Evolutionary conservation across 306 rosid species (phyloP).

Genomic region (Cicer judaicum): DNA sequence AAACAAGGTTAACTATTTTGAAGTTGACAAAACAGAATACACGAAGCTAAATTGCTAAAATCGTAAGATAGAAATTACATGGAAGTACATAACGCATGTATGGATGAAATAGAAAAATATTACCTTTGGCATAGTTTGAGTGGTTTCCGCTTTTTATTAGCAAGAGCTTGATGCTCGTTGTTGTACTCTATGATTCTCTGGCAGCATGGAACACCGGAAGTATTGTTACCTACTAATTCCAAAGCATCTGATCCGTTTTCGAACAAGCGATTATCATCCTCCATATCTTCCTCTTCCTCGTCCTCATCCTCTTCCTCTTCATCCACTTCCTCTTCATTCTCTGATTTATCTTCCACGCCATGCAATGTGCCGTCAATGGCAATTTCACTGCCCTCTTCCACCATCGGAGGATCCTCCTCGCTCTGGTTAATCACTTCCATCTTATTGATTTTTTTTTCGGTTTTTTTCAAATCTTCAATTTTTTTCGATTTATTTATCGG

Average conservation of each 20-base stretch:
- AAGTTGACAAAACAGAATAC: background rate
- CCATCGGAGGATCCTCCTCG: constrained; percentile 11
- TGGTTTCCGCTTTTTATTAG: constrained; percentile 70
- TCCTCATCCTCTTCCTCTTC: constrained; percentile 43
- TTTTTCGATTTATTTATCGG: no score
- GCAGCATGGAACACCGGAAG: constrained; percentile 57
- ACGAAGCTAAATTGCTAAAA: no score
- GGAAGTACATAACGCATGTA: background rate
- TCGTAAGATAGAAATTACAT: background rate
- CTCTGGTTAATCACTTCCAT: background rate
- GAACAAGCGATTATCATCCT: constrained; percentile 62
- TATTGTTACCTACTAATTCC: constrained; percentile 62
- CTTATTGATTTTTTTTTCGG: background rate
- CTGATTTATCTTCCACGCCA: constrained; percentile 34
- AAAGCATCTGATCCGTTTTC: constrained; percentile 65
- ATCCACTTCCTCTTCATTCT: constrained; percentile 45
- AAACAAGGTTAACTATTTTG: background rate
- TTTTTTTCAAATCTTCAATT: no score
- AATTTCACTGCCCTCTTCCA: constrained; percentile 10
- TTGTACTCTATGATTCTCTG: constrained; percentile 65
- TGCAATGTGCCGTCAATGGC: background rate
- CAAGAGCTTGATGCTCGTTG: constrained; percentile 54
- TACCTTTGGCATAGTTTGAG: constrained; percentile 48
- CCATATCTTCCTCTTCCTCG: constrained; percentile 45
- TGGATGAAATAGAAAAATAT: no score